Evolutionary conservation across 169 alveolate genomes (phyloP), one percentile per base, ranked within the genome.

Genomic region (Plasmodium inui): DNA sequence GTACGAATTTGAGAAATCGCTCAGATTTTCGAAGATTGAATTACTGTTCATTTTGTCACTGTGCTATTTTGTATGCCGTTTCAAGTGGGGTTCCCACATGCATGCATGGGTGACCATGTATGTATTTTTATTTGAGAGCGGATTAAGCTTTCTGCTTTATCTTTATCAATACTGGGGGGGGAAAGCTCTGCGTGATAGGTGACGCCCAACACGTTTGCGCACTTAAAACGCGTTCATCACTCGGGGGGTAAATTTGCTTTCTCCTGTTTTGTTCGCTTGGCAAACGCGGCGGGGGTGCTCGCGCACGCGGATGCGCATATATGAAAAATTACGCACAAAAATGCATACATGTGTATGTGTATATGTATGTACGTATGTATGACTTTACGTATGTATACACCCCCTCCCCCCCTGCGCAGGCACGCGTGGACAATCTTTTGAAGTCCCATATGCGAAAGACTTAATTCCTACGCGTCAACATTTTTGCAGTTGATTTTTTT

Each of bases 1-100:
- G 70, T 79, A 70, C 44, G 89, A 61, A 89, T n/a, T 26, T 78
- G 94, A 57, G 37, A 28, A 28, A 37, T 89, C 82, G 50, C 82
- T 79, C 74, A 89, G 46, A 73, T 26, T 79, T 41, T 53, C 32
- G 55, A 85, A 44, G 22, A 73, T 73, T 17, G 41, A 89, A 89
- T 89, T 67, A 30, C 41, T 37, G 10, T 79, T 53, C 94, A 89
- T 89, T 73, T 89, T 89, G 55, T 89, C 83, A 79, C 55, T 79
- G 82, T 89, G 30, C 37, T 46, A 50, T 85, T 84, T 84, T 22
- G 61, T 50, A n/a, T 37, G 46, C 22, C 30, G 12, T 81, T 53
- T 81, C 39, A 12, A 28, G 22, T 17, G 28, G 67, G 39, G 76
- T 19, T 14, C 76, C 30, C 39, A 28, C n/a, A 67, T 67, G 37